phyloP scores from a whole-genome alignment of 169 alveolate species.

The Plasmodium gallinaceum region DNA sequence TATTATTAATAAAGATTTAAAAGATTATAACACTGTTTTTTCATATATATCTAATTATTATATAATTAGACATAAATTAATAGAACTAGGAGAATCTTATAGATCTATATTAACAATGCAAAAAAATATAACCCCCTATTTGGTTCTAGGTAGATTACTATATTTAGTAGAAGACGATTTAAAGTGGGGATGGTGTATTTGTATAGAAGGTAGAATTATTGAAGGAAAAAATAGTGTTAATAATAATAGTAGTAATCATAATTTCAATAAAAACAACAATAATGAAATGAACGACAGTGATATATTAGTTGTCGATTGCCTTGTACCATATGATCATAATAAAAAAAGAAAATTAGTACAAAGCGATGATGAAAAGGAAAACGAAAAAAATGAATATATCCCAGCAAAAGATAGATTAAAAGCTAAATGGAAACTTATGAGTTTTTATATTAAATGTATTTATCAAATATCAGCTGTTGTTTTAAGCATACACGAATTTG shows the following conservation, averaged over 20 bases:
- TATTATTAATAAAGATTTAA: constrained; percentile 74
- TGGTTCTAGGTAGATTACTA: constrained; percentile 91
- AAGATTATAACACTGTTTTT: constrained; percentile 37
- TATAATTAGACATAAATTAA: constrained; percentile 14
- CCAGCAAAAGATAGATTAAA: constrained; percentile 53
- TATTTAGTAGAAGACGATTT: constrained; percentile 80
- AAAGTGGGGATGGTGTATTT: constrained; percentile 89
- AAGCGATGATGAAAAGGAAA: constrained; percentile 75
- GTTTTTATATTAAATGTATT: constrained; percentile 34
- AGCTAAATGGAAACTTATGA: constrained; percentile 65
- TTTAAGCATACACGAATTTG: constrained; percentile 34
- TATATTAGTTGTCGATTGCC: constrained; percentile 51
- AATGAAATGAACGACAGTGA: background rate
- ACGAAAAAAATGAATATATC: background rate
- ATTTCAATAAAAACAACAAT: background rate
- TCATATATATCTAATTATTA: constrained; percentile 71
- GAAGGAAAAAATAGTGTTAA: constrained; percentile 1
- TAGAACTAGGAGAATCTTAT: constrained; percentile 62
- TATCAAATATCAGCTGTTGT: constrained; percentile 72
- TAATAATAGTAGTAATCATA: background rate
- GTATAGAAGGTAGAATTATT: constrained; percentile 79
- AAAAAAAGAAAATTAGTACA: constrained; percentile 28
- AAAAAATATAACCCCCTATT: constrained; percentile 87
- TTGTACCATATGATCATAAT: constrained; percentile 78
- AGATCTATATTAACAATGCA: constrained; percentile 77